Evolutionary conservation across 1,284 basidiomycete genomes (phyloP).

Genomic region (Cutaneotrichosporon sp.): DNA sequence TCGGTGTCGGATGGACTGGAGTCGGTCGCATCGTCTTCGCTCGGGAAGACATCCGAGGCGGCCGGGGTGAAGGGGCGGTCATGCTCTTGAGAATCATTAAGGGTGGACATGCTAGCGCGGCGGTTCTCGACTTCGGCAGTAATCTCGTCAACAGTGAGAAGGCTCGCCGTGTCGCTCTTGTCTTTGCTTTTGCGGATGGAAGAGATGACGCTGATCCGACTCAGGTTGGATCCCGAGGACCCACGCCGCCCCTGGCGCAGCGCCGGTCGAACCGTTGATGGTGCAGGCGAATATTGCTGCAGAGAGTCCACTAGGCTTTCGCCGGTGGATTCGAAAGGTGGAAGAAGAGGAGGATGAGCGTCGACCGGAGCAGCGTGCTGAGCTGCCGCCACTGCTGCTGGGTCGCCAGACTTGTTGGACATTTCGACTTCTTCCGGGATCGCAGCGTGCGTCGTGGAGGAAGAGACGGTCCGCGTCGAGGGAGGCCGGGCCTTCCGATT

Average conservation of each 20-base stretch:
- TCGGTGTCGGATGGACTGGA: slow-evolving; percentile 53
- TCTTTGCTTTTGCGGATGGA: slow-evolving; percentile 76
- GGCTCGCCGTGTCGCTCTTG: slow-evolving; percentile 80
- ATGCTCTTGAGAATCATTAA: slow-evolving; percentile 20
- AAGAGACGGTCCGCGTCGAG: slow-evolving; percentile 23
- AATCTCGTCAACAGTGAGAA: slow-evolving; percentile 96
- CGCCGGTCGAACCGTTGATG: slow-evolving; percentile 37
- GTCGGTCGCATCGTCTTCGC: slow-evolving; percentile 18
- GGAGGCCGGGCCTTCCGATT: slow-evolving; percentile 31
- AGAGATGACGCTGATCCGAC: slow-evolving; percentile 75
- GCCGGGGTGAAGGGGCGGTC: slow-evolving; percentile 1
- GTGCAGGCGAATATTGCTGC: slow-evolving; percentile 53
- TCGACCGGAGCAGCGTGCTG: slow-evolving; percentile 11
- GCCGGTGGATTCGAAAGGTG: slow-evolving; percentile 74
- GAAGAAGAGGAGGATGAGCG: slow-evolving; percentile 62
- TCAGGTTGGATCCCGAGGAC: slow-evolving; percentile 57
- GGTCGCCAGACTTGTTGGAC: slow-evolving; percentile 1
- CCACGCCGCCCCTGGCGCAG: slow-evolving; percentile 57
- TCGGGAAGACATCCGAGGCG: background rate
- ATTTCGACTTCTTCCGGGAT: slow-evolving; percentile 47
- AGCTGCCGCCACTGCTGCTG: background rate
- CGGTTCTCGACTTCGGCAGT: slow-evolving; percentile 94
- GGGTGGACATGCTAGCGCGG: slow-evolving; percentile 58
- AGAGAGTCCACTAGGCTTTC: slow-evolving; percentile 78
- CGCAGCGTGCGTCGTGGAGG: slow-evolving; percentile 28